phyloP scores from a whole-genome alignment of 2,329 filamentous ascomycete genomes.

The Emmonsiellopsis sp. region DNA sequence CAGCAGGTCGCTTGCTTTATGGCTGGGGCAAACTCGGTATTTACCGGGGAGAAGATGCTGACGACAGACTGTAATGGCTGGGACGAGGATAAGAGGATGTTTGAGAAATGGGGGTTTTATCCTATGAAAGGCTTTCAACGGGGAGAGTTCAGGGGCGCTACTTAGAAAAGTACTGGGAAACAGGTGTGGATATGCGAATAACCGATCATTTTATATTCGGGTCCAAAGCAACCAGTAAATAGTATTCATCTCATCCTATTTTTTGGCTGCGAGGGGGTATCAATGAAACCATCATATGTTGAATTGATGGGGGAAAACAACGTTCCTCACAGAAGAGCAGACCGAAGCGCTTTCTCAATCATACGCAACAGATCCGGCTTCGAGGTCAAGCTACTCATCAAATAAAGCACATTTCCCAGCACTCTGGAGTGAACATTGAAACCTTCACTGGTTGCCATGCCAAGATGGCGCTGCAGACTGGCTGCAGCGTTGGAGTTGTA shows the following conservation, averaged over 20 bases:
- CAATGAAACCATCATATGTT: too few species aligned
- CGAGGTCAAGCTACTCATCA: slow-evolving; percentile 50
- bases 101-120: slow-evolving; percentile 68
- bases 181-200: neutral
- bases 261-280: too few species aligned
- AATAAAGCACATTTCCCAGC: slow-evolving; percentile 51
- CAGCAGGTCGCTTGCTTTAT: slow-evolving; percentile 84
- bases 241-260: too few species aligned
- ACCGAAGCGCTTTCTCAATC: slow-evolving; percentile 32
- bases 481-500: slow-evolving; percentile 49
- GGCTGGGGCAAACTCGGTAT: slow-evolving; percentile 88
- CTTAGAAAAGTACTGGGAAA: neutral
- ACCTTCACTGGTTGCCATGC: slow-evolving; percentile 26
- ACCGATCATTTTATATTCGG: too few species aligned
- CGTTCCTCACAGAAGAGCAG: slow-evolving; percentile 18
- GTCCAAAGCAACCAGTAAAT: too few species aligned
- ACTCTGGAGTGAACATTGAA: slow-evolving; percentile 50
- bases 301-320: too few species aligned
- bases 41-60: slow-evolving; percentile 92
- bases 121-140: slow-evolving; percentile 59
- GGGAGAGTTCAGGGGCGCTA: slow-evolving; percentile 1
- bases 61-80: slow-evolving; percentile 86
- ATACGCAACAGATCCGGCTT: slow-evolving; percentile 30
- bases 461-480: slow-evolving; percentile 42
- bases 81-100: slow-evolving; percentile 80